Base-by-base conservation (phyloP, 148 eudicot genomes). In the Silene uniflora region DNA sequence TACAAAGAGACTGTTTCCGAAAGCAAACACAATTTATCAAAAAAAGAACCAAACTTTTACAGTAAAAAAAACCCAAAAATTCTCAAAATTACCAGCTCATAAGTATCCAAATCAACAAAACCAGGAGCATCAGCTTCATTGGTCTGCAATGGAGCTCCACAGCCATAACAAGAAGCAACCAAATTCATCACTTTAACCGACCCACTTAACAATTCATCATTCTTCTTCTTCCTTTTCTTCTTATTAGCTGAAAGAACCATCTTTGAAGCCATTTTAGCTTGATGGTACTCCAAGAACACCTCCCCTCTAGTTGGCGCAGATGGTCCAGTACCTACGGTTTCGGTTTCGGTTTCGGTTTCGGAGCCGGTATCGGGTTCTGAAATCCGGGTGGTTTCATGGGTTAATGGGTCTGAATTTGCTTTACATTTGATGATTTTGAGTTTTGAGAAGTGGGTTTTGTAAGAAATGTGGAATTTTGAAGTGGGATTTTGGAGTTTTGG, bases 61-160 rank as follows among this genome's bases (percentile, higher is more conserved):
- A 18, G 27, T 10, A 7, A 62, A 71, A 1, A 29, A 72, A 1
- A 72, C 62, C 25, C 21, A 49, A 1, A 47, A 74, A 47, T 1
- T 9, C 18, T 10, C 22, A n/a, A 11, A n/a, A 29, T 62, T 89
- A 95, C 98, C 89, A 95, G 75, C 27, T 81, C 82, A 84, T 90
- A 94, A 3, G 91, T 94, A 67, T 83, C 89, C 22, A 78, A 69
- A 29, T 95, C 97, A 70, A 95, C 97, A 76, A 76, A 95, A 83
- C 98, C 97, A 19, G 98, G 98, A 22, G 85, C 89, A 85, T 92
- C 97, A 13, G 67, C 59, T 69, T 92, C 96, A 63, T 29, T 52
- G 5, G 86, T 85, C 82, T 95, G 98, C 73, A 95, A 85, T 7
- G 96, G 93, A 76, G 98, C 98, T 73, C 98, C 98, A 73, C 98